Percentiles rank a stretch among this genome's conserved stretches.
phyloP scores from a whole-genome alignment of 202 grass and related monocot genomes.

The Panicum virgatum region DNA sequence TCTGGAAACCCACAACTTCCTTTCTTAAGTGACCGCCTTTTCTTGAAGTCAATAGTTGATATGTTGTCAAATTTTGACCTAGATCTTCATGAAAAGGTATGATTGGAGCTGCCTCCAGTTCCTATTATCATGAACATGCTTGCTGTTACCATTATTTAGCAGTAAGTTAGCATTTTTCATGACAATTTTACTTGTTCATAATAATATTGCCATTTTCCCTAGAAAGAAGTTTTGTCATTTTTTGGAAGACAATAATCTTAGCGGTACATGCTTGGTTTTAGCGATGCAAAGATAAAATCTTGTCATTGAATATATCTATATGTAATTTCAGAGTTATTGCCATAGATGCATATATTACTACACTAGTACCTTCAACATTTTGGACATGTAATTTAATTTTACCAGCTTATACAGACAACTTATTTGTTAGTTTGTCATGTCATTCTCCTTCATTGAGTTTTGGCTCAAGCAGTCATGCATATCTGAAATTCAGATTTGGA shows the following conservation, averaged over 20 bases:
- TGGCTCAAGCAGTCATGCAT: not conserved
- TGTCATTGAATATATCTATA: not conserved
- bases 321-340: not conserved
- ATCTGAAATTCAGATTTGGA: not conserved
- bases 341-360: constrained; percentile 16
- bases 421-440: constrained; percentile 2
- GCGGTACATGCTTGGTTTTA: too few relatives aligned
- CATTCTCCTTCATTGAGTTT: not conserved
- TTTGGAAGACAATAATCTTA: not conserved
- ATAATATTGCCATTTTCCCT: not conserved
- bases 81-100: constrained; percentile 94
- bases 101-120: not conserved
- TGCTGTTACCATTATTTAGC: constrained; percentile 3
- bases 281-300: too few relatives aligned
- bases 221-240: not conserved
- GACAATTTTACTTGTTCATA: not conserved
- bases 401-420: not conserved
- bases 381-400: not conserved
- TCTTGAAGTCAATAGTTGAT: constrained; percentile 71
- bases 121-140: not conserved
- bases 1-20: constrained; percentile 42
- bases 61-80: constrained; percentile 68
- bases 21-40: constrained; percentile 64
- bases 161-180: not conserved
- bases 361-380: not conserved